Percentiles rank a stretch among this genome's conserved stretches.
These are phyloP conservation scores for Ustulina deusta DNA, from an alignment of 2,329 filamentous ascomycete species.

Conservation along the genomic window DNA sequence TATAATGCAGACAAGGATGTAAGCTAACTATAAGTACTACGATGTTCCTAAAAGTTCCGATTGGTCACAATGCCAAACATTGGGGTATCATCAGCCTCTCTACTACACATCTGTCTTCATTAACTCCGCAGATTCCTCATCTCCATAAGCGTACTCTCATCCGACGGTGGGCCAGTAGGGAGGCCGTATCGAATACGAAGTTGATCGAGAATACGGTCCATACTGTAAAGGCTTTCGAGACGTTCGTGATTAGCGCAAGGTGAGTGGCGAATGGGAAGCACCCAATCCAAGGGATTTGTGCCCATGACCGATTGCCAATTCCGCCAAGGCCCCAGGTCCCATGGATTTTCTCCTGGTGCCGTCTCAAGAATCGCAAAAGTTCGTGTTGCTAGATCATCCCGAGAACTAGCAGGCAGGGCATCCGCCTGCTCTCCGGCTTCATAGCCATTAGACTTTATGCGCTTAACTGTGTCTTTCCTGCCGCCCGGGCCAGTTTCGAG, in stretches of 20 bases:
- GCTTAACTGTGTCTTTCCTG: constrained; percentile 12
- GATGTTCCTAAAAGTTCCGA: constrained; percentile 16
- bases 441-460: constrained; percentile 35
- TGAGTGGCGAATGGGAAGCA: constrained; percentile 79
- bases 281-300: constrained; percentile 76
- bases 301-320: constrained; percentile 90
- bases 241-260: constrained; percentile 79
- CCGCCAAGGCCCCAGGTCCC: constrained; percentile 75
- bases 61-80: constrained; percentile 35
- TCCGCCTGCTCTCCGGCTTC: constrained; percentile 26
- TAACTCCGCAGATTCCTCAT: constrained; percentile 47
- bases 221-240: constrained; percentile 73
- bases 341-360: constrained; percentile 82
- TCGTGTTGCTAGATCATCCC: constrained; percentile 65
- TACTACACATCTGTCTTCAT: constrained; percentile 30
- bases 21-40: constrained; percentile 6
- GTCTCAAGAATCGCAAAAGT: constrained; percentile 85
- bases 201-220: constrained; percentile 71
- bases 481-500: constrained; percentile 29
- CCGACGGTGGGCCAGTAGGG: constrained; percentile 37
- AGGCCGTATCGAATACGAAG: constrained; percentile 62
- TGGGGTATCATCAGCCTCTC: constrained; percentile 44
- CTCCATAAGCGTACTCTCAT: constrained; percentile 46
- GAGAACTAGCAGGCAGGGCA: constrained; percentile 41
- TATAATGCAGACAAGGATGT: background rate